Evolutionary conservation across 352 stramenopile genomes (phyloP).

Genomic region (Phytophthora pinifolia): DNA sequence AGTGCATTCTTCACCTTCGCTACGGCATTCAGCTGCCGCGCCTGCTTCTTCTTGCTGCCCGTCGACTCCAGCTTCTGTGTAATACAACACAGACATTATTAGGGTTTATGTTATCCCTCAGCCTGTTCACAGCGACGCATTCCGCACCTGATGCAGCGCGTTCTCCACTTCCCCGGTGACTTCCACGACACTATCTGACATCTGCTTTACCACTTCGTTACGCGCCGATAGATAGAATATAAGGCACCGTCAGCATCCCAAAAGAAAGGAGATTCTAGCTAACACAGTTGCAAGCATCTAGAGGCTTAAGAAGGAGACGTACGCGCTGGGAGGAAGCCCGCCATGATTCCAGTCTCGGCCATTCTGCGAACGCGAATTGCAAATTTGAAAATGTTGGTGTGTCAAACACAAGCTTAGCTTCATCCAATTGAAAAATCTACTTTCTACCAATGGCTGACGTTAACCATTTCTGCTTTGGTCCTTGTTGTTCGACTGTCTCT

Average conservation of each 20-base stretch:
- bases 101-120: not conserved
- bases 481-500: constrained; percentile 13
- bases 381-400: constrained; percentile 15
- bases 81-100: not conserved
- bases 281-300: not conserved
- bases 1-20: constrained; percentile 42
- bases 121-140: not conserved
- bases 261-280: not conserved
- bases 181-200: constrained; percentile 48
- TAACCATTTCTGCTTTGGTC: constrained; percentile 13
- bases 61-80: constrained; percentile 44
- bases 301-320: constrained; percentile 24
- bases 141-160: constrained; percentile 56
- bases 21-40: constrained; percentile 57
- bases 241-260: not conserved
- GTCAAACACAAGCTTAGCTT: constrained; percentile 6
- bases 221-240: not conserved
- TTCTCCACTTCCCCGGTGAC: constrained; percentile 72
- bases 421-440: constrained; percentile 1
- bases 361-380: constrained; percentile 10
- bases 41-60: constrained; percentile 63
- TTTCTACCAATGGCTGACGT: constrained; percentile 21
- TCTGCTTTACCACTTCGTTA: constrained; percentile 40
- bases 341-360: constrained; percentile 40
- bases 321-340: constrained; percentile 58